These are phyloP conservation scores for Schizothecium vesticola DNA, from an alignment of 495 filamentous ascomycete genomes.

Conservation along the genomic window DNA sequence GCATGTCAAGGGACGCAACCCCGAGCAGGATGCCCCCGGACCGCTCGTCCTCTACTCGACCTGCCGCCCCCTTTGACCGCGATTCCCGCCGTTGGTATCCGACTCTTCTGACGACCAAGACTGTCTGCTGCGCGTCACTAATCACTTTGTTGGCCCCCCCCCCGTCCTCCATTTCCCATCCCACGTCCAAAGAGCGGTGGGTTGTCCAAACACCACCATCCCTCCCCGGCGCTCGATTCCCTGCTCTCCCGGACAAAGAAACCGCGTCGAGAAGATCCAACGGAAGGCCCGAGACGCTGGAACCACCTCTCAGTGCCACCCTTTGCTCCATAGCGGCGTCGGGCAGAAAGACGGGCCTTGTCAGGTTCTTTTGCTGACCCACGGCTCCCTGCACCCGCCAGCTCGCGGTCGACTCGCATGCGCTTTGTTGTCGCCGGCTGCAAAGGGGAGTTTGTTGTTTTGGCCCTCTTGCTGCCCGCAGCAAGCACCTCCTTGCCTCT, in stretches of 20 bases:
- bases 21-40: neutral
- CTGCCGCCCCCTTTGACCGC: constrained; percentile 4
- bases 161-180: constrained; percentile 17
- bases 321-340: constrained; percentile 33
- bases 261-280: constrained; percentile 37
- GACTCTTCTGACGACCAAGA: neutral
- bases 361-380: constrained; percentile 27
- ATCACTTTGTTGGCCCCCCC: constrained; percentile 33
- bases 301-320: constrained; percentile 31
- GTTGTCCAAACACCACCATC: constrained; percentile 35
- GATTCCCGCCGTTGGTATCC: neutral
- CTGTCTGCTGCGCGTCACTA: constrained; percentile 25
- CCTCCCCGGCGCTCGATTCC: constrained; percentile 41
- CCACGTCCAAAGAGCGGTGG: constrained; percentile 44
- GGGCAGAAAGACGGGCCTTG: constrained; percentile 35
- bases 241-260: constrained; percentile 41
- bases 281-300: constrained; percentile 30
- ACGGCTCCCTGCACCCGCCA: neutral
- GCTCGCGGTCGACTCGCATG: constrained; percentile 1
- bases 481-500: constrained; percentile 34
- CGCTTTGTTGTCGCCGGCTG: constrained; percentile 30
- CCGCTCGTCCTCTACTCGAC: constrained; percentile 2
- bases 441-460: constrained; percentile 17
- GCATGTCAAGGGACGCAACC: constrained; percentile 1
- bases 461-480: constrained; percentile 16